Evolutionary conservation across 2,329 filamentous ascomycete species (phyloP), one percentile per base, ranked within the genome.

Genomic region (Fusarium sp.): DNA sequence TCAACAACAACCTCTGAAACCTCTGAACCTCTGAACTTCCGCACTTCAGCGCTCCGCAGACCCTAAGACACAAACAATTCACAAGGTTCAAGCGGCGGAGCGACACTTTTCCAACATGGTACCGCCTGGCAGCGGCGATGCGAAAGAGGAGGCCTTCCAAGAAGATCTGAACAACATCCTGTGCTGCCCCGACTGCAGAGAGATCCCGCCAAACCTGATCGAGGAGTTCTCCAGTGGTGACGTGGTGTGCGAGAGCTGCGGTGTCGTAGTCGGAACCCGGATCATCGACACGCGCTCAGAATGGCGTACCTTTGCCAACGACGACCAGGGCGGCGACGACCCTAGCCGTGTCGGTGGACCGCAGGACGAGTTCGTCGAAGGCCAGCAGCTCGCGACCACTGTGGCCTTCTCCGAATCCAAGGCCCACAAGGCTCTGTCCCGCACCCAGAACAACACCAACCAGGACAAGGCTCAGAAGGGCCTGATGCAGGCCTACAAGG

Each of bases 271-370:
- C 29, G 91, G 92, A 65, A 92, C 95, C 76, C 91, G 93, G 71
- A 93, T 96, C 78, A 94, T 99, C 77, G 96, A 99, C 78, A 96
- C 93, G 66, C 91, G 96, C 68, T 97, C 93, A 51, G 96, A 99
- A 83, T 99, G 96, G 96, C 93, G 96, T 78, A 99, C 96, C 1
- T 99, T 99, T 82, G 93, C 94, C 77, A 98, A 98, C 78, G 96
- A 99, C 77, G 96, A 99, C 78, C 93, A 97, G 79, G 93, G 93
- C 76, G 94, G 92, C 76, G 96, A 98, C 74, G 96, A 99, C 73
- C 96, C 96, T 4, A 97, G 93, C 64, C 96, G 96, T 93, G 95
- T 99, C 71, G 96, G 96, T 83, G 96, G 98, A 74, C 92, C 91
- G 6, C 90, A 91, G 65, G 97, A 98, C 77, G 91, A 93, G 58